Evolutionary conservation across 2,329 filamentous ascomycete species (phyloP), one percentile per base, ranked within the genome.

Genomic region (Arthroderma uncinatum): DNA sequence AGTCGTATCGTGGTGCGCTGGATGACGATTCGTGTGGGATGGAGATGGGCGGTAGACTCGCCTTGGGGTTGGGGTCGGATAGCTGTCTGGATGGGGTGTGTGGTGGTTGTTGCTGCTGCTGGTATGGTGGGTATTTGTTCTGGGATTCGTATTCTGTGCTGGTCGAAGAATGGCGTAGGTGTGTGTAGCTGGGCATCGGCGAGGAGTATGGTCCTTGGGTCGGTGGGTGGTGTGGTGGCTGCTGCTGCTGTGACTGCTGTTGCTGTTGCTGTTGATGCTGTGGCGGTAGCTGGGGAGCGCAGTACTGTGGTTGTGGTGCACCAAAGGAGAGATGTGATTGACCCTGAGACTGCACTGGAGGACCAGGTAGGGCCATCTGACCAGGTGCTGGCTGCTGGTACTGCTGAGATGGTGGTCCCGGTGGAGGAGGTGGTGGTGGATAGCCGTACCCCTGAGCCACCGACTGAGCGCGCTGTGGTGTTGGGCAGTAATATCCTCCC

Each of bases 391-490:
- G 19, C 62, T 64, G 67, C 40, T 71, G 68, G 61, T 78, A 79
- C 33, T 70, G 70, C 10, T 65, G 61, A 28, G 70, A 70, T 2
- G 68, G 65, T 37, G 72, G 68, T 9, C 73, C 71, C 58, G 75
- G 76, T 8, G 71, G 66, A 19, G 75, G 63, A 54, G 75, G 76
- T 62, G 64, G 16, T 16, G 33, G n/a, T 19, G 75, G 70, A 56
- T 66, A 69, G 16, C 65, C 68, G 40, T 75, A 73, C 30, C 79
- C 79, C 10, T 72, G 71, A n/a, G 66, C 73, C 4, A 50, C 44
- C 16, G 78, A 79, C 5, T 77, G 76, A 30, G 78, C 74, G 25
- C 79, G 74, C 37, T 72, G 68, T 6, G 71, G 64, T 28, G 76
- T 76, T 60, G 64, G 61, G 16, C 66, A 65, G 58, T 76, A 79